These are phyloP conservation scores for Elaeis guineensis DNA, from an alignment of 176 grass and related monocot species.

Conservation along the genomic window DNA sequence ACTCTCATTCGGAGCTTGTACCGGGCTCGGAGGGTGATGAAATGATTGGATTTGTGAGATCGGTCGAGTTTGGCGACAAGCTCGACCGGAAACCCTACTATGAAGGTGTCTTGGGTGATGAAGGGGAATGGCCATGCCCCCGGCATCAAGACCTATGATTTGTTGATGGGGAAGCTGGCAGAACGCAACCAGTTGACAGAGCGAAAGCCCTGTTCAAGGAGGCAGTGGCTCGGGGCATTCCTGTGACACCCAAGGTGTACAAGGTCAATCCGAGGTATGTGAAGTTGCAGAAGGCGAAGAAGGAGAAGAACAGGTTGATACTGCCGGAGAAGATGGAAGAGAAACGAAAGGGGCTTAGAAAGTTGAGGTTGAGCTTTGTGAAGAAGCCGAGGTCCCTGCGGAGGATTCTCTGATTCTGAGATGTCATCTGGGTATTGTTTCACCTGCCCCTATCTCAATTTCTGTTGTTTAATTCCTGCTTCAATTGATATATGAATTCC, in stretches of 20 bases:
- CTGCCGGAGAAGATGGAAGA: constrained; percentile 73
- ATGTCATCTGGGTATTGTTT: constrained; percentile 9
- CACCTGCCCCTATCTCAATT: too few relatives aligned
- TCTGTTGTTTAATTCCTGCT: too few relatives aligned
- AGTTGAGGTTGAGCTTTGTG: constrained; percentile 88
- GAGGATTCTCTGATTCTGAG: constrained; percentile 19
- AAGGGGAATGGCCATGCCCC: constrained; percentile 72
- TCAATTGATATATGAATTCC: too few relatives aligned
- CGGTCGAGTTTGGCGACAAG: constrained; percentile 63
- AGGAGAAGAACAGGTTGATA: constrained; percentile 75
- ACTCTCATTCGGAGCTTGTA: constrained; percentile 76
- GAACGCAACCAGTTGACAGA: constrained; percentile 63
- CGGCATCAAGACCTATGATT: constrained; percentile 61
- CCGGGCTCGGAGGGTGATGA: constrained; percentile 90
- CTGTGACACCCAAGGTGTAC: constrained; percentile 37
- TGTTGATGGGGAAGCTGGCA: constrained; percentile 73
- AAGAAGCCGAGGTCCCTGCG: constrained; percentile 51
- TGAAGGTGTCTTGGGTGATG: constrained; percentile 95
- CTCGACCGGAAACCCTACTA: constrained; percentile 83
- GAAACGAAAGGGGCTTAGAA: constrained; percentile 81
- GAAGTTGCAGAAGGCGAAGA: constrained; percentile 60
- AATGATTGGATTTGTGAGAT: constrained; percentile 76
- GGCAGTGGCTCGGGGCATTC: constrained; percentile 56
- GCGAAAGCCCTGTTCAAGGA: constrained; percentile 84
- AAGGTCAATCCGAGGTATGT: constrained; percentile 58